phyloP scores from a whole-genome alignment of 2,329 filamentous ascomycete species.

The Colletotrichum sp. region DNA sequence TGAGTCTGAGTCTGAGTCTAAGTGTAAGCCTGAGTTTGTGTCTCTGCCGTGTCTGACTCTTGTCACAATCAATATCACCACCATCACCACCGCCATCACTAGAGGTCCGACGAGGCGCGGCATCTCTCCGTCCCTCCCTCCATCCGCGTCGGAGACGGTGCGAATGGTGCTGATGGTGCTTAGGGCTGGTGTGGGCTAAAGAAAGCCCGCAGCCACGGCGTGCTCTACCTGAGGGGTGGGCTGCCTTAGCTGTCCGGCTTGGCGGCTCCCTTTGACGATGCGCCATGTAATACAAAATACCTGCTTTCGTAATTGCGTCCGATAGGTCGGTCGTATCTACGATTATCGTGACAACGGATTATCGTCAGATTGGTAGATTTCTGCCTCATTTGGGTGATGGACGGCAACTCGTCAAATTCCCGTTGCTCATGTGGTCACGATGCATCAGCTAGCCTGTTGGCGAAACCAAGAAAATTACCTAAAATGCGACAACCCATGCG shows the following conservation, averaged over 20 bases:
- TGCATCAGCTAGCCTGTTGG: not conserved
- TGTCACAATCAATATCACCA: not conserved
- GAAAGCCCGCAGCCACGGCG: not conserved
- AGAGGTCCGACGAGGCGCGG: not conserved
- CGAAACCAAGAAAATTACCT: not conserved
- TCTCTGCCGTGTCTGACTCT: not conserved
- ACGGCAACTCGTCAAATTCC: not conserved
- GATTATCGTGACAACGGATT: not conserved
- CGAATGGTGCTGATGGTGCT: not conserved
- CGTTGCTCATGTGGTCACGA: not conserved
- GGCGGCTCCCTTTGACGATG: not conserved
- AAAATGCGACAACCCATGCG: not conserved
- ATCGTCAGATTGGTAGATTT: not conserved
- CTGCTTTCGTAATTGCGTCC: not conserved
- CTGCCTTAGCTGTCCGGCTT: not conserved
- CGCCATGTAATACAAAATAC: not conserved
- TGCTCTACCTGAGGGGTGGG: not conserved
- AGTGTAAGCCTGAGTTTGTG: not conserved
- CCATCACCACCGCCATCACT: not conserved
- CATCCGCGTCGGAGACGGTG: not conserved
- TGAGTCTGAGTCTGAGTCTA: conserved; percentile 1
- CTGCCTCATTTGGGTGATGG: not conserved
- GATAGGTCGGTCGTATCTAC: not conserved
- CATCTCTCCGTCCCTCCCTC: not conserved
- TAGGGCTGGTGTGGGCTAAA: not conserved